Evolutionary conservation across 2,329 filamentous ascomycete species (phyloP).

Genomic region (Colletotrichum liriopes): DNA sequence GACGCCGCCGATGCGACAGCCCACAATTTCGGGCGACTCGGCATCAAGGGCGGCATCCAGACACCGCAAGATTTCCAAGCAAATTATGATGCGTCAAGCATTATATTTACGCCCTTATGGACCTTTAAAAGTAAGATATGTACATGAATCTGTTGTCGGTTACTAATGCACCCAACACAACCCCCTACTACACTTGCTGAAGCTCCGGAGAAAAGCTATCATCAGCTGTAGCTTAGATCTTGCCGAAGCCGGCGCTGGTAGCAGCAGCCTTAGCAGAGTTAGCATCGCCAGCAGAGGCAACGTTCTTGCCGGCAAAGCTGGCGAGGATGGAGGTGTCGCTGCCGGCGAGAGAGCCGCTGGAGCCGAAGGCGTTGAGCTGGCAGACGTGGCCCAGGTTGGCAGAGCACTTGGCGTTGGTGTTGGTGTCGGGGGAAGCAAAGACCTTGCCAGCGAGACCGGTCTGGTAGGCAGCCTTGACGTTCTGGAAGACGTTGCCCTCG

Average conservation of each 20-base stretch:
- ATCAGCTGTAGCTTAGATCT: slow-evolving; percentile 50
- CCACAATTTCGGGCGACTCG: not conserved
- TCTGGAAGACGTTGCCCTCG: slow-evolving; percentile 73
- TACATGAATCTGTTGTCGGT: slow-evolving; percentile 35
- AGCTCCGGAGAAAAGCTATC: not conserved
- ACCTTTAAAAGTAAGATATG: slow-evolving; percentile 24
- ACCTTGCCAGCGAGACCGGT: slow-evolving; percentile 51
- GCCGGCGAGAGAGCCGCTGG: slow-evolving; percentile 56
- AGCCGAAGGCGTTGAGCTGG: slow-evolving; percentile 64
- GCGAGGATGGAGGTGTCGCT: slow-evolving; percentile 64
- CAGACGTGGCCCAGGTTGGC: slow-evolving; percentile 65
- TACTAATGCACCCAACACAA: slow-evolving; percentile 8
- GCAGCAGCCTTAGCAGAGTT: slow-evolving; percentile 55
- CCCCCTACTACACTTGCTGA: not conserved
- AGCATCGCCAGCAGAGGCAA: slow-evolving; percentile 61
- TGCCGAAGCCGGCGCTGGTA: slow-evolving; percentile 63
- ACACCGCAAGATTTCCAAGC: too few species aligned
- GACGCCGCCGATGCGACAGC: not conserved
- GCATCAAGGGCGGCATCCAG: not conserved
- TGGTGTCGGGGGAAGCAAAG: slow-evolving; percentile 52
- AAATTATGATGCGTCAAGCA: slow-evolving; percentile 34
- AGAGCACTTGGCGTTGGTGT: slow-evolving; percentile 59
- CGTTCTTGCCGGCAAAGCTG: slow-evolving; percentile 53
- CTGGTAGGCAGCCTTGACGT: slow-evolving; percentile 62
- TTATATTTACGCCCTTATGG: slow-evolving; percentile 36